Evolutionary conservation across 306 rosid species (phyloP).

Genomic region (Betula pendula): DNA sequence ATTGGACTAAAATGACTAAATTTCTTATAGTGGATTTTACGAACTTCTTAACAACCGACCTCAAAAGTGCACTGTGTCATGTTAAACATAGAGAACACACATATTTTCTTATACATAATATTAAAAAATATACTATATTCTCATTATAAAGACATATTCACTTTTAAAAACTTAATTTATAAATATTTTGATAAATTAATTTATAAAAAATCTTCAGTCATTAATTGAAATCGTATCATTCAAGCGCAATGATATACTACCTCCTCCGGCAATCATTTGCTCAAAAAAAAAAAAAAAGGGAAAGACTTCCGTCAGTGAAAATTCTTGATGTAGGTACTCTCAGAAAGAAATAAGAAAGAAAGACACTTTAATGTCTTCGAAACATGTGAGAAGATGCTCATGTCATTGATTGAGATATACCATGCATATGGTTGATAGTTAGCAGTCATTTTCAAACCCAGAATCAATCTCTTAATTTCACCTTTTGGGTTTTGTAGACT

Average conservation of each 20-base stretch:
- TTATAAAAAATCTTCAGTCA: no score
- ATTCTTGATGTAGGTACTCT: not conserved
- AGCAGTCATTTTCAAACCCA: constrained; percentile 6
- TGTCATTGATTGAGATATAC: not conserved
- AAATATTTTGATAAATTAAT: no score
- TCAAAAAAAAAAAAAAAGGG: not conserved
- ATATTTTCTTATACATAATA: no score
- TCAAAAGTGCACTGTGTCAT: no score
- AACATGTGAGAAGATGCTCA: not conserved
- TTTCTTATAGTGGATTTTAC: no score
- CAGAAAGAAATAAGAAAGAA: not conserved
- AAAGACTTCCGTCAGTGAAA: not conserved
- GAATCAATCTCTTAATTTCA: not conserved
- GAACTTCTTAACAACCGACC: no score
- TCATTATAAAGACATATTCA: no score
- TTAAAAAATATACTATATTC: no score
- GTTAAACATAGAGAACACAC: no score
- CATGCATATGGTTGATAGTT: not conserved
- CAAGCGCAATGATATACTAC: not conserved
- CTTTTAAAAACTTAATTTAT: no score
- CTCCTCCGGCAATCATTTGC: not conserved
- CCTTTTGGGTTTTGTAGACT: not conserved
- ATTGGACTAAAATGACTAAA: no score
- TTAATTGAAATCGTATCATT: no score
- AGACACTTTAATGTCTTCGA: not conserved